Conservation (phyloP, 2,329 filamentous ascomycete species). For the Xylaria sp. region DNA sequence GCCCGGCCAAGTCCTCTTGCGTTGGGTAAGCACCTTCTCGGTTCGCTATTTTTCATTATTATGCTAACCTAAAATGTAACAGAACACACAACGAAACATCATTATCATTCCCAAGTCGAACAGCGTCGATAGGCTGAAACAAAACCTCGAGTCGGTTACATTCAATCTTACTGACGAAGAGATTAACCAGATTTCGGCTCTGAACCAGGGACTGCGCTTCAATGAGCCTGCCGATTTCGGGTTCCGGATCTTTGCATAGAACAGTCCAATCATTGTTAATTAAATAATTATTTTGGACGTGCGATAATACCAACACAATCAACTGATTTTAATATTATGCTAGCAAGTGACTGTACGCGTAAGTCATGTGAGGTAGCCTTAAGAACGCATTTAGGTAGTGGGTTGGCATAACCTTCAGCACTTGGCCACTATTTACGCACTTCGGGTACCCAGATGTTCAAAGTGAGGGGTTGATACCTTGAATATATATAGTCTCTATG, state of each 20-base stretch:
- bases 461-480: background rate
- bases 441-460: background rate
- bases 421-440: background rate
- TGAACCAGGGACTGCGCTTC: constrained; percentile 64
- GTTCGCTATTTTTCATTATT: background rate
- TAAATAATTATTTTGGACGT: background rate
- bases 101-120: constrained; percentile 72
- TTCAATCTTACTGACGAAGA: constrained; percentile 64
- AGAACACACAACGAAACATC: constrained; percentile 66
- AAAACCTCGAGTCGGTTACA: constrained; percentile 64
- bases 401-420: background rate
- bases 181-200: constrained; percentile 61
- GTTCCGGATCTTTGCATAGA: constrained; percentile 48
- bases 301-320: background rate
- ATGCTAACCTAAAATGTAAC: background rate
- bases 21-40: constrained; percentile 59
- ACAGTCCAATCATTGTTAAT: background rate
- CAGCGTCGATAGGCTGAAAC: constrained; percentile 58
- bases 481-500: background rate
- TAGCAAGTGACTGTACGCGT: background rate
- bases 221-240: constrained; percentile 59
- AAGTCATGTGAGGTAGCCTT: background rate
- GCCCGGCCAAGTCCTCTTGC: constrained; percentile 71
- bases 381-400: background rate
- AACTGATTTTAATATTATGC: background rate